Percentiles rank a stretch among this genome's conserved stretches.
Conservation (phyloP, 202 grass and related monocot species). For the Digitaria exilis region DNA sequence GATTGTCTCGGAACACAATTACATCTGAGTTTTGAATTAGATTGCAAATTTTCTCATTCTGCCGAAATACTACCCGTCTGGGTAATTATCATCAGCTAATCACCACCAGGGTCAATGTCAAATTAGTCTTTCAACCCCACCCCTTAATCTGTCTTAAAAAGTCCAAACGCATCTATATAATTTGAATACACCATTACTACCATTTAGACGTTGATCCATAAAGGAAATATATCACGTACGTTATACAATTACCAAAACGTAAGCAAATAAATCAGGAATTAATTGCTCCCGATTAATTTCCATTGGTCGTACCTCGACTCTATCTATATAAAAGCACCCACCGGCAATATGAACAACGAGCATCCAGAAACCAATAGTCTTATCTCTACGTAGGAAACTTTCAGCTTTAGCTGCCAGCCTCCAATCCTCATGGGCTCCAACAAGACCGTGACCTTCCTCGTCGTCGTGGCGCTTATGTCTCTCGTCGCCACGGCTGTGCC, state of each 20-base stretch:
- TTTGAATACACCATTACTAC: not conserved
- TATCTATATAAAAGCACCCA: not conserved
- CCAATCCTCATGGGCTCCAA: not conserved
- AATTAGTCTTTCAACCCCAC: too few species aligned
- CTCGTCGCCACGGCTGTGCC: not conserved
- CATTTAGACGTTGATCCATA: not conserved
- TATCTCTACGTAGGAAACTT: too few species aligned
- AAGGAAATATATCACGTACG: not conserved
- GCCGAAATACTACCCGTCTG: too few species aligned
- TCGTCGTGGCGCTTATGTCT: not conserved
- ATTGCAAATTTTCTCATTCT: too few species aligned
- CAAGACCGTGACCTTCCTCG: not conserved
- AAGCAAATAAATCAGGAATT: too few species aligned
- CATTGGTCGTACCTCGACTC: not conserved
- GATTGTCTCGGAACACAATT: too few species aligned
- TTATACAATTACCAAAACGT: not conserved
- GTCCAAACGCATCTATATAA: not conserved
- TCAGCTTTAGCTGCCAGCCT: not conserved
- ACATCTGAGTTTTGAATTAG: too few species aligned
- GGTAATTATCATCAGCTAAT: too few species aligned
- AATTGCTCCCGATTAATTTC: too few species aligned
- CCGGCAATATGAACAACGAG: not conserved
- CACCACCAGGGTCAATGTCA: too few species aligned
- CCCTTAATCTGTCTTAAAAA: too few species aligned
- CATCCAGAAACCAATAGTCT: not conserved